Evolutionary conservation across 176 grass and related monocot species (phyloP), one percentile per base, ranked within the genome.

Genomic region (Urochloa ruziziensis): DNA sequence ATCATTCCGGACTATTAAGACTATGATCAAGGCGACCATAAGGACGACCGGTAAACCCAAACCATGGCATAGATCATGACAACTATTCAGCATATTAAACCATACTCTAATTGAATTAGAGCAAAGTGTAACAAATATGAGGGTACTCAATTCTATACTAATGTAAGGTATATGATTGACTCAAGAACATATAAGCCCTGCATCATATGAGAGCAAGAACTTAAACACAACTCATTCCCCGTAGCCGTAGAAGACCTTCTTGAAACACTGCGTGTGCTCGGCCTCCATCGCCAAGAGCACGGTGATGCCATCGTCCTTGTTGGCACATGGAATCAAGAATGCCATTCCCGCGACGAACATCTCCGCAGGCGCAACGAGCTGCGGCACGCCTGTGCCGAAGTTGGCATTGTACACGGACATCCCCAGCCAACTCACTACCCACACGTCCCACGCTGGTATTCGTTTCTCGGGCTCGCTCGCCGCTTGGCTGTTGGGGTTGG

Each of bases 201-300:
- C n/a, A n/a, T n/a, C n/a, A n/a, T n/a, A n/a, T n/a, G n/a, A n/a
- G n/a, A n/a, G n/a, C n/a, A n/a, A n/a, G n/a, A n/a, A n/a, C n/a
- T n/a, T n/a, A n/a, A n/a, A n/a, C n/a, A n/a, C n/a, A n/a, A n/a
- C 43, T 84, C 65, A 86, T 30, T 87, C 23, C 14, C n/a, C n/a
- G n/a, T n/a, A n/a, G n/a, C 88, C 69, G 28, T 88, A 88, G 78
- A 94, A 75, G 48, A 91, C 79, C 62, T 88, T 81, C 67, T 88
- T 69, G 67, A 94, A 94, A 54, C 78, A 74, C 42, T 71, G 7
- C 51, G 86, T 81, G 53, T 80, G 78, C 65, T 94, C 78, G 0
- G 80, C 62, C 81, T 93, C 88, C 25, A 93, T 70, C 4, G 28
- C 63, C 4, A 88, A 60, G 36, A 85, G 62, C 57, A 90, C 75